phyloP scores from a whole-genome alignment of 495 filamentous ascomycete genomes.

The Podospora appendiculata region DNA sequence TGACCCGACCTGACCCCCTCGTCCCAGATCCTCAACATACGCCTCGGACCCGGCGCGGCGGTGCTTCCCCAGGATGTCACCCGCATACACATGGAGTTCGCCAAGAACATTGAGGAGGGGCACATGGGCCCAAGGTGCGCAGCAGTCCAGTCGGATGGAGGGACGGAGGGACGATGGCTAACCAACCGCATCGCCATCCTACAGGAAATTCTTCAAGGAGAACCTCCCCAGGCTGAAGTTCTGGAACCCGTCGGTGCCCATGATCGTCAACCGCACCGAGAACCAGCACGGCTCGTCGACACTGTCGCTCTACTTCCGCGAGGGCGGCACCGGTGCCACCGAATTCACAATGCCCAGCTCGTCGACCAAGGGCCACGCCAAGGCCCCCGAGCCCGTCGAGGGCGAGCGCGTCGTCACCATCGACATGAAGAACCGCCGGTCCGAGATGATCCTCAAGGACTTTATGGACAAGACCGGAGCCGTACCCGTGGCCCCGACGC shows the following conservation, averaged over 20 bases:
- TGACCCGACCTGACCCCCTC: conserved; percentile 3
- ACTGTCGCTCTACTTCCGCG: conserved; percentile 67
- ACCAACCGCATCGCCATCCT: too few relatives aligned
- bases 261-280: conserved; percentile 65
- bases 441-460: conserved; percentile 57
- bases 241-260: conserved; percentile 78
- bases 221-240: conserved; percentile 84
- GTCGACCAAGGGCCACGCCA: conserved; percentile 26
- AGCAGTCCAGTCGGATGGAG: not conserved
- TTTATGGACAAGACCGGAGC: conserved; percentile 66
- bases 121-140: conserved; percentile 74
- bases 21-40: conserved; percentile 59
- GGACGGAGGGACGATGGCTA: not conserved
- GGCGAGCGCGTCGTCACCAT: conserved; percentile 44
- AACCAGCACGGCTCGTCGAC: conserved; percentile 52
- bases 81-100: conserved; percentile 77
- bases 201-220: conserved; percentile 78
- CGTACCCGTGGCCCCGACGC: conserved; percentile 46
- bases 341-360: conserved; percentile 23
- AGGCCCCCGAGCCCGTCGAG: conserved; percentile 33
- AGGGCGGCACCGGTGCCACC: conserved; percentile 19
- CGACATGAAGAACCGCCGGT: conserved; percentile 54
- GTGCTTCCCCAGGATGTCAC: conserved; percentile 73
- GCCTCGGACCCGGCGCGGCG: conserved; percentile 74
- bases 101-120: conserved; percentile 52